Base-by-base conservation (phyloP, 345 rosid genomes). In the Dimocarpus longan region DNA sequence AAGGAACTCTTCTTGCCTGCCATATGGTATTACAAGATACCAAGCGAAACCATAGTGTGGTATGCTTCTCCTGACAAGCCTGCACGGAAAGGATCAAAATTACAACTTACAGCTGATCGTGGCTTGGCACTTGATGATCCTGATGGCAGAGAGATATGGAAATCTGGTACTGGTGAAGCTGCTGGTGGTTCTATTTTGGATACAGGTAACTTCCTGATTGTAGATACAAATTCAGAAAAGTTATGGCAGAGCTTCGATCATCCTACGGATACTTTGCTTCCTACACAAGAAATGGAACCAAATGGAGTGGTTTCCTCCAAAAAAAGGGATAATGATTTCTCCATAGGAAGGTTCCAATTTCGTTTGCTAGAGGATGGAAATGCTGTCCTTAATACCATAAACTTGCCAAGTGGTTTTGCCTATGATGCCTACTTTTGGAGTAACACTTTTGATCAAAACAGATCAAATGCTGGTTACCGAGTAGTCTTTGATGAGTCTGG, bases 331-430 rank as follows among this genome's bases (percentile, higher is more conserved):
- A 76, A 66, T 66, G 80, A 84, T 81, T 87, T 81, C 80, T 80
- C 87, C 16, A 42, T 10, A 13, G 90, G 90, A 57, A 85, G 84
- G 77, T 87, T 83, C 65, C 84, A 80, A 42, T 75, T 88, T 19
- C 78, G 73, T 10, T 67, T 84, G 32, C 78, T 39, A 7, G 0
- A 0, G 16, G 82, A 81, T 70, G 90, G 88, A 37, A 75, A 82
- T 68, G 68, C 76, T 39, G 83, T 76, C 66, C 85, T 85, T n/a
- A 74, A 71, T 63, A 56, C 80, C 32, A 76, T 75, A 15, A 79
- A 80, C 66, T 24, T 81, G 84, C 75, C 73, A 2, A 69, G 86
- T 42, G 74, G 28, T 10, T 10, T 2, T 3, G 10, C 82, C 0
- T 77, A 86, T 73, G 76, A 60, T 9, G 60, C 80, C 5, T 87